phyloP scores from a whole-genome alignment of 306 rosid species.

The Fragaria nilgerrensis region DNA sequence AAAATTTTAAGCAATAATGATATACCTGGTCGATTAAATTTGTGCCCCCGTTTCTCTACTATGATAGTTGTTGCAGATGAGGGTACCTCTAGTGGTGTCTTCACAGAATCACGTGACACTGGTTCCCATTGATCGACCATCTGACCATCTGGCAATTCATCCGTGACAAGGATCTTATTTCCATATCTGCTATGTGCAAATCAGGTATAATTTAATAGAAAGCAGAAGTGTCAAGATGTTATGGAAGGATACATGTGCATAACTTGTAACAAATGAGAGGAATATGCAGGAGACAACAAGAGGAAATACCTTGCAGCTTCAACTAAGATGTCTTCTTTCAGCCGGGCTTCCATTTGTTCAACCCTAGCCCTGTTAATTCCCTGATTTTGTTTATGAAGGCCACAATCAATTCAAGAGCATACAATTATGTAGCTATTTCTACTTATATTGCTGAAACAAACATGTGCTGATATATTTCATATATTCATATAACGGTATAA shows the following conservation, averaged over 20 bases:
- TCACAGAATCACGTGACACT: slow-evolving; percentile 64
- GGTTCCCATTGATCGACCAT: slow-evolving; percentile 99
- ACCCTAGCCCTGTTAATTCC: slow-evolving; percentile 82
- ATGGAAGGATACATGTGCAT: slow-evolving; percentile 11
- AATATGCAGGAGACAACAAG: slow-evolving; percentile 16
- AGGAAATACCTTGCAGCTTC: slow-evolving; percentile 78
- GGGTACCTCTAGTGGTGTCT: slow-evolving; percentile 79
- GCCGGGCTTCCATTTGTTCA: slow-evolving; percentile 89
- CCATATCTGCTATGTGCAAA: slow-evolving; percentile 62
- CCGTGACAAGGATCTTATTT: slow-evolving; percentile 90
- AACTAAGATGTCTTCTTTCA: slow-evolving; percentile 69
- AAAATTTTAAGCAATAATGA: slow-evolving; percentile 22
- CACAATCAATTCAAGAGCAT: slow-evolving; percentile 17
- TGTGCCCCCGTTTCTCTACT: slow-evolving; percentile 8
- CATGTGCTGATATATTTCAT: neutral
- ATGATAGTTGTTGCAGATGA: slow-evolving; percentile 15
- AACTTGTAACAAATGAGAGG: neutral
- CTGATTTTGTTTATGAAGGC: slow-evolving; percentile 36
- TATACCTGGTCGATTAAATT: slow-evolving; percentile 17
- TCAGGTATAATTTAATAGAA: slow-evolving; percentile 27
- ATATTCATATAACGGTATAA: neutral
- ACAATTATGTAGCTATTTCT: neutral
- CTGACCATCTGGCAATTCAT: slow-evolving; percentile 96
- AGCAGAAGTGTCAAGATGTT: slow-evolving; percentile 3
- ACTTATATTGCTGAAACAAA: neutral